phyloP scores from a whole-genome alignment of 768 basidiomycete species.

The Kwoniella heveanensis region DNA sequence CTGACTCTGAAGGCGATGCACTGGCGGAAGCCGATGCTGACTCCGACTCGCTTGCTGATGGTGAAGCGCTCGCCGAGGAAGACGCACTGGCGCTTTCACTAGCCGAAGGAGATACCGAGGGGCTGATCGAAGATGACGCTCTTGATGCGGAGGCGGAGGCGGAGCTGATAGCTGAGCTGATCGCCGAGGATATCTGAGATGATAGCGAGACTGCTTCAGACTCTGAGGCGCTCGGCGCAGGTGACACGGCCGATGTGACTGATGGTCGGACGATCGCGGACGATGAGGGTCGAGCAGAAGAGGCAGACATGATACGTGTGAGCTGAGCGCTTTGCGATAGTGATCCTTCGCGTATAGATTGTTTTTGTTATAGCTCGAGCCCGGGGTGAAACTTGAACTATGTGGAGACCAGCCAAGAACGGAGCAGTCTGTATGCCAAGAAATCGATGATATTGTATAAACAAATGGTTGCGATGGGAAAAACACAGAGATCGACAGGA shows the following conservation, averaged over 20 bases:
- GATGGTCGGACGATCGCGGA: background rate
- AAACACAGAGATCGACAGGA: no score
- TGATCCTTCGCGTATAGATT: background rate
- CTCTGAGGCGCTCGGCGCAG: background rate
- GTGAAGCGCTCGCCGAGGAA: constrained; percentile 10
- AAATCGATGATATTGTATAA: no score
- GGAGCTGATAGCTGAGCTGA: constrained; percentile 14
- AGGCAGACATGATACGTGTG: constrained; percentile 3
- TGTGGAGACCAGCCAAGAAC: background rate
- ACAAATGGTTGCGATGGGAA: no score
- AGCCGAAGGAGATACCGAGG: constrained; percentile 16
- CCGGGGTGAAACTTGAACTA: background rate
- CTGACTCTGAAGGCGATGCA: constrained; percentile 16
- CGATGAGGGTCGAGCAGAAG: background rate
- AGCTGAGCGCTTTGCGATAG: background rate
- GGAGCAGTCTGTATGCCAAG: no score
- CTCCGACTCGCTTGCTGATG: constrained; percentile 11
- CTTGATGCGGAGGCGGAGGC: constrained; percentile 19
- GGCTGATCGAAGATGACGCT: constrained; percentile 14
- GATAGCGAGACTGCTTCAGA: constrained; percentile 13
- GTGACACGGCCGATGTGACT: constrained; percentile 5
- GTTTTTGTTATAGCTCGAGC: no score
- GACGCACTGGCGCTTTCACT: background rate
- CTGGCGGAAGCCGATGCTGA: constrained; percentile 14
- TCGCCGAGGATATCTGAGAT: constrained; percentile 11